Evolutionary conservation across 495 filamentous ascomycete species (phyloP), one percentile per base, ranked within the genome.

Genomic region (Neurospora intermedia): DNA sequence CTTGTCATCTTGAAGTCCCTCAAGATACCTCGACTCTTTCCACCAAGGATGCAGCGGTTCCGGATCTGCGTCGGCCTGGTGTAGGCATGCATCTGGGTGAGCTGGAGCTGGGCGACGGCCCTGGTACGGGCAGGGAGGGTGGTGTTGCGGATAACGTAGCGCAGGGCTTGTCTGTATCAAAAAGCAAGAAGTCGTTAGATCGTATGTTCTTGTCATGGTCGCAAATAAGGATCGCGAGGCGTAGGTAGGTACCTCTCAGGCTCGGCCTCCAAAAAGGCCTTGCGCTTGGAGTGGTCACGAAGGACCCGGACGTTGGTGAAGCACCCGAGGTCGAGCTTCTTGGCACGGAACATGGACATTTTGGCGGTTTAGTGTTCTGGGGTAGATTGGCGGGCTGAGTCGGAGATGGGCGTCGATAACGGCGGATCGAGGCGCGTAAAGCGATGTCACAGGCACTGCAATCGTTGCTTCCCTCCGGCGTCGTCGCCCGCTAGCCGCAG

Each of bases 241-340:
- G 42, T 11, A n/a, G 16, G 39, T 20, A 18, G n/a, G 66, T 85
- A 96, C 94, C 94, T 90, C 84, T 97, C 90, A 8, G 93, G 88
- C 83, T 99, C 96, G 76, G 90, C 85, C 76, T 93, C 87, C 71
- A 89, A 93, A 76, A 93, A 97, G 39, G 92, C 93, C 85, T 96
- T 96, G 72, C 95, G 91, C 88, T 98, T 98, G 70, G 93, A 92
- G 84, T 97, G 92, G 79, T 98, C 96, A 74, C 95, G 92, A 79
- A 99, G 91, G 71, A 92, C 83, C 70, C 89, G 89, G 80, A 89
- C 86, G 78, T 98, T 98, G 82, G 93, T 81, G 79, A 91, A 98
- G 78, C 93, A 91, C 76, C 91, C 89, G 73, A 99, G 83, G 76
- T 97, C 93, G 43, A 98, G 88, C 84, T 88, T 93, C 85, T 96